Evolutionary conservation across 2,329 filamentous ascomycete genomes (phyloP).

Genomic region (Dothideomycetes sp.): DNA sequence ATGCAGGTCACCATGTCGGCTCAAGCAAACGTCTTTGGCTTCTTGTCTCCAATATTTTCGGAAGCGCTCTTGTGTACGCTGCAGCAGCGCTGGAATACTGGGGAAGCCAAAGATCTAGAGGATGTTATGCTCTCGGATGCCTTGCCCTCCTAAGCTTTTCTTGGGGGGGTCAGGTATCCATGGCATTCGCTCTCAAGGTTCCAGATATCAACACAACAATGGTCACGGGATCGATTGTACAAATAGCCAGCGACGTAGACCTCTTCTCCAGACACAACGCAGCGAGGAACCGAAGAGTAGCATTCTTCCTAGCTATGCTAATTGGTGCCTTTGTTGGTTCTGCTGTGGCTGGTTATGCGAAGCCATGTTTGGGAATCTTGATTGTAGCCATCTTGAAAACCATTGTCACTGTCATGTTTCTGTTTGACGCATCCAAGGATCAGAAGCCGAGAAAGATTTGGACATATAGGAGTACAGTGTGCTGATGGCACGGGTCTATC

Average conservation of each 20-base stretch:
- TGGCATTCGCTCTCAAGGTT: constrained; percentile 20
- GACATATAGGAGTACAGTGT: too few species aligned
- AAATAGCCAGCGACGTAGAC: constrained; percentile 19
- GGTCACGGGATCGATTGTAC: constrained; percentile 23
- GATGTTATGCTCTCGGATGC: constrained; percentile 16
- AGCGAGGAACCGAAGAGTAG: constrained; percentile 19
- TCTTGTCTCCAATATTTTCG: constrained; percentile 18
- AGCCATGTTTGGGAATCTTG: constrained; percentile 18
- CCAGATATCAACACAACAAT: constrained; percentile 25
- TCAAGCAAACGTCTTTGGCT: constrained; percentile 22
- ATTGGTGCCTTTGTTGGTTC: constrained; percentile 22
- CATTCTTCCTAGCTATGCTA: constrained; percentile 19
- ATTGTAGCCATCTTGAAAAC: constrained; percentile 19
- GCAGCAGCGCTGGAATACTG: constrained; percentile 21
- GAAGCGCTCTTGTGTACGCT: constrained; percentile 19
- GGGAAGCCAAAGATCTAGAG: constrained; percentile 11
- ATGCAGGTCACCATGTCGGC: constrained; percentile 20
- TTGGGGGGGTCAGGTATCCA: constrained; percentile 21
- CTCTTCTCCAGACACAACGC: constrained; percentile 18
- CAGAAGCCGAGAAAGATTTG: too few species aligned
- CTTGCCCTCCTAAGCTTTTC: constrained; percentile 19
- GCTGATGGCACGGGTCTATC: too few species aligned
- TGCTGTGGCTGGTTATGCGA: constrained; percentile 13
- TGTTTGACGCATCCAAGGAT: too few species aligned
- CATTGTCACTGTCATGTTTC: constrained; percentile 18